Evolutionary conservation across 2,329 filamentous ascomycete species (phyloP), one percentile per base, ranked within the genome.

Genomic region (Talaromyces sp.): DNA sequence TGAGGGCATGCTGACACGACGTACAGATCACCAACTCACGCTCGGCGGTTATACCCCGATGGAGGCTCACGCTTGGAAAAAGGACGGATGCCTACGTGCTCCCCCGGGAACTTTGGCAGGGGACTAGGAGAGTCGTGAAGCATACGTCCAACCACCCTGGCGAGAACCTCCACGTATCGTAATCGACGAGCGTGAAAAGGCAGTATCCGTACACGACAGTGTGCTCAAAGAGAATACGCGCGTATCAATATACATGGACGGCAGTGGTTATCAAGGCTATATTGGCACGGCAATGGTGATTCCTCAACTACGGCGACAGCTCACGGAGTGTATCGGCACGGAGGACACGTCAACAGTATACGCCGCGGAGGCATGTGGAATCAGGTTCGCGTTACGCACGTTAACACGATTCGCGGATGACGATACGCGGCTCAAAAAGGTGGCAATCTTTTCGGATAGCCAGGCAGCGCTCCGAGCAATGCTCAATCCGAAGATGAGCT

Each of bases 81-180:
- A 11, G 6, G 16, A 10, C 19, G 41, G 41, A 14, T 49, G 10
- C 4, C 11, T 39, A 14, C 37, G 13, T 13, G 58, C 58, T 60
- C 58, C 58, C 41, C 57, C 27, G 1, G 31, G 16, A 1, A 60
- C 41, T 14, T 2, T 60, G 58, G 24, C 58, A 0, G 58, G 58
- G 0, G 14, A 39, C 4, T 60, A 24, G 58, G 41, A 60, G 41
- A 60, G 58, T 1, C 66, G 69, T 35, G 62, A 62, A 13, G 62
- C 56, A 60, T 67, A 65, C 54, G 35, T 66, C 49, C 54, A 39
- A 16, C 19, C 58, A 45, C 66, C 59, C n/a, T 67, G 59, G 66
- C 64, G 22, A 7, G 59, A 33, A 3, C 63, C 37, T 37, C 59
- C 63, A 49, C 24, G 37, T 14, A 54, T 67, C 24, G 57, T 70